Conservation (phyloP, 345 rosid genomes). For the Salix viminalis region DNA sequence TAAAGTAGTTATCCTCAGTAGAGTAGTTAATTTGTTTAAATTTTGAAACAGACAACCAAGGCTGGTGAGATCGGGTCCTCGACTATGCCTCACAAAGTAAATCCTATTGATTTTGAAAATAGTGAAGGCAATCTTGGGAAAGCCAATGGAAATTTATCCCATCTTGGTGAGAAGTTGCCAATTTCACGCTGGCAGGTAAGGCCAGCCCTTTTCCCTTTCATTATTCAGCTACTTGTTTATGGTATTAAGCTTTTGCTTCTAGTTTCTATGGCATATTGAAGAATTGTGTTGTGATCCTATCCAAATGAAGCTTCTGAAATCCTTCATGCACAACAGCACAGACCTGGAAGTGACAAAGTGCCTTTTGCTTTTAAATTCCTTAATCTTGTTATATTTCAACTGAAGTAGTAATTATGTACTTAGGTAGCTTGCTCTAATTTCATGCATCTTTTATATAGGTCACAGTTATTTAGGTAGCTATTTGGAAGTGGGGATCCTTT, state of each 20-base stretch:
- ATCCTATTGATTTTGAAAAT: conserved; percentile 93
- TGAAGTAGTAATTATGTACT: background rate
- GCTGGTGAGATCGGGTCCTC: conserved; percentile 93
- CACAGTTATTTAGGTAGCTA: background rate
- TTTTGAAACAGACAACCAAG: conserved; percentile 63
- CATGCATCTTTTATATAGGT: background rate
- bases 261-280: background rate
- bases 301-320: background rate
- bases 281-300: background rate
- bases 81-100: conserved; percentile 97
- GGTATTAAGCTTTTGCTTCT: background rate
- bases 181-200: conserved; percentile 92
- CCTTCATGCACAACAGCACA: background rate
- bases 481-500: background rate
- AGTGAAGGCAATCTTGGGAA: conserved; percentile 94
- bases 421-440: background rate
- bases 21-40: conserved; percentile 1
- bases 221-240: conserved; percentile 3
- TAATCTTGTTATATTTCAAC: background rate
- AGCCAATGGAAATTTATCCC: conserved; percentile 72
- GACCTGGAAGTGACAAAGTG: background rate
- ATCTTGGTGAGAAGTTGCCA: conserved; percentile 74
- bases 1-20: background rate
- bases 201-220: background rate
- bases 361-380: background rate